Conservation (phyloP, 192 early-diverging fungal genomes). For the Coemansia sp. region DNA sequence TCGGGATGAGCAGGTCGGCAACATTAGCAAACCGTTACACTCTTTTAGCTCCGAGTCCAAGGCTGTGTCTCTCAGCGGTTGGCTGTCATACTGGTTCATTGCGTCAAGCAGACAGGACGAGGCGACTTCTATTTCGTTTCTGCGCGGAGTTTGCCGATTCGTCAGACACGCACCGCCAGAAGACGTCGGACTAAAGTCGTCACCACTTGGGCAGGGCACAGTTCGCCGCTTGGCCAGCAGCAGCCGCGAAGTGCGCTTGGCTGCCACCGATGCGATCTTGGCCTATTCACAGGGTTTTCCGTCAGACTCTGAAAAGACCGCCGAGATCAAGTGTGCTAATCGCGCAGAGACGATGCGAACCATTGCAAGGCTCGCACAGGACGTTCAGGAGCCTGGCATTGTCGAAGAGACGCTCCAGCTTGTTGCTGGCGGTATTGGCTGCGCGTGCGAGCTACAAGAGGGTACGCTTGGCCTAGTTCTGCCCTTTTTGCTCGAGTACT, state of each 20-base stretch:
- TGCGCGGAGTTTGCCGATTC: conserved; percentile 33
- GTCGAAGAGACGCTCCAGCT: conserved; percentile 42
- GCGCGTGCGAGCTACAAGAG: conserved; percentile 21
- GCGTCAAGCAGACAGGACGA: conserved; percentile 30
- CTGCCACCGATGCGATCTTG: conserved; percentile 34
- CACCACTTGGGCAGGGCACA: conserved; percentile 40
- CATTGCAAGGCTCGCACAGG: conserved; percentile 4
- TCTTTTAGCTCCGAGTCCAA: not conserved
- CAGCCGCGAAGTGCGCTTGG: conserved; percentile 42
- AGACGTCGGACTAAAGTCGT: conserved; percentile 28
- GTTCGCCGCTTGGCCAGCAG: conserved; percentile 41
- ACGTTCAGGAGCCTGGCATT: conserved; percentile 18
- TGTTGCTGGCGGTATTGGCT: conserved; percentile 41
- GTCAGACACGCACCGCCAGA: conserved; percentile 36
- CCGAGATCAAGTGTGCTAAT: conserved; percentile 21
- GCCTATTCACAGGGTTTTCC: conserved; percentile 14
- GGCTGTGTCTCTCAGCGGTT: conserved; percentile 31
- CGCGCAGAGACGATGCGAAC: conserved; percentile 24
- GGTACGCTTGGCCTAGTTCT: conserved; percentile 20
- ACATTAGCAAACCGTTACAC: not conserved
- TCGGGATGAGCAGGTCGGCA: not conserved
- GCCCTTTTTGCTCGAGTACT: conserved; percentile 32
- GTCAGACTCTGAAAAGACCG: conserved; percentile 12
- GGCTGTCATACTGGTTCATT: conserved; percentile 54
- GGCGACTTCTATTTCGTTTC: conserved; percentile 19